Percentiles rank a stretch among this genome's conserved stretches.
phyloP scores from a whole-genome alignment of 768 basidiomycete species.

The Tylopilus cervinicoccineus region DNA sequence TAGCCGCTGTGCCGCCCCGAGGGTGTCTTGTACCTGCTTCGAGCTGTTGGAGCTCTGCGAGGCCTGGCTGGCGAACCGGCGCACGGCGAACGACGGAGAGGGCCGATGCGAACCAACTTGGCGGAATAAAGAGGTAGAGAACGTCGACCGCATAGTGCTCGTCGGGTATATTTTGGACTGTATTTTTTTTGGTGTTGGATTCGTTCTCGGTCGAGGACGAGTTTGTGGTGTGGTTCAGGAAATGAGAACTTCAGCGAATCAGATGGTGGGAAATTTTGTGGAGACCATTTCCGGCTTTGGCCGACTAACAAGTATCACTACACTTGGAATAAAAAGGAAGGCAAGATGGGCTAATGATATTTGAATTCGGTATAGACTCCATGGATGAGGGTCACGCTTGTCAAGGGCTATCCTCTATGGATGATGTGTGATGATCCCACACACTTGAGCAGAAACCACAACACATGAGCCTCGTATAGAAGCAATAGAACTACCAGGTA shows the following conservation, averaged over 20 bases:
- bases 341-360: no score
- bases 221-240: neutral
- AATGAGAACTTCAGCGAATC: neutral
- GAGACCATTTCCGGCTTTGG: slow-evolving; percentile 1
- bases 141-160: slow-evolving; percentile 22
- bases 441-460: no score
- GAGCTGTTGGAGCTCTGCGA: slow-evolving; percentile 42
- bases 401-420: no score
- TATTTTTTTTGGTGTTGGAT: slow-evolving; percentile 5
- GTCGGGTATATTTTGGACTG: neutral
- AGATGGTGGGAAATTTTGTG: slow-evolving; percentile 1
- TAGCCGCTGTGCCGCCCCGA: slow-evolving; percentile 54
- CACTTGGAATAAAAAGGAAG: no score
- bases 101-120: slow-evolving; percentile 16
- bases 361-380: no score
- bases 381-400: no score
- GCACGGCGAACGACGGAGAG: slow-evolving; percentile 14
- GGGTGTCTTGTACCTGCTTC: slow-evolving; percentile 69
- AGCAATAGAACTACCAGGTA: no score
- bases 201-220: slow-evolving; percentile 4
- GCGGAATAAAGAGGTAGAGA: slow-evolving; percentile 25
- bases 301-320: slow-evolving; percentile 5
- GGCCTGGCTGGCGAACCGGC: slow-evolving; percentile 34
- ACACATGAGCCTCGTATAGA: no score
- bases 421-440: no score